A percentile compares a stretch with the other conserved stretches of the same genome.
Evolutionary conservation across 1,284 basidiomycete genomes (phyloP).

Genomic region (Boletus smithii): DNA sequence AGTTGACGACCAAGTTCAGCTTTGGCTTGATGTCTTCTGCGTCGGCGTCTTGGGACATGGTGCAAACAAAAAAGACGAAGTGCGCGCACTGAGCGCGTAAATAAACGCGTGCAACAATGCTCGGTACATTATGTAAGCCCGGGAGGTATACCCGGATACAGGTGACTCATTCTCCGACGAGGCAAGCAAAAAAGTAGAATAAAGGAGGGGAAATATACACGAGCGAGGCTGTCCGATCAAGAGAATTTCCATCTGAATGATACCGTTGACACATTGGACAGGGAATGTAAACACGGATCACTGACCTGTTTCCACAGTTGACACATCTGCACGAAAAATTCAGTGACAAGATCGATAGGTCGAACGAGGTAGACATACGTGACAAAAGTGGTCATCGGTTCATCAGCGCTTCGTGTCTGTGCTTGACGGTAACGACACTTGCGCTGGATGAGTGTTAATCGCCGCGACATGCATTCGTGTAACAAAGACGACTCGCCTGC

Average conservation of each 20-base stretch:
- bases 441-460: slow-evolving; percentile 44
- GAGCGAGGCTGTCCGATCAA: slow-evolving; percentile 30
- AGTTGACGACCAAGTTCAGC: slow-evolving; percentile 52
- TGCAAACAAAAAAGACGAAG: not conserved
- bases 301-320: slow-evolving; percentile 57
- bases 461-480: not conserved
- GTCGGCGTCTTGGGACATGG: slow-evolving; percentile 52
- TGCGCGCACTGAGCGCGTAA: slow-evolving; percentile 11
- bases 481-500: slow-evolving; percentile 45
- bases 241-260: slow-evolving; percentile 64
- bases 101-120: slow-evolving; percentile 12
- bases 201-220: slow-evolving; percentile 4
- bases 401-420: slow-evolving; percentile 92
- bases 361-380: slow-evolving; percentile 42
- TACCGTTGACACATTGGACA: slow-evolving; percentile 5
- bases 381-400: slow-evolving; percentile 88
- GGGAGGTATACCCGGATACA: no score
- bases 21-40: slow-evolving; percentile 67
- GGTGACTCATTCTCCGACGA: not conserved
- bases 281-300: slow-evolving; percentile 6
- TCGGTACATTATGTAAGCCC: slow-evolving; percentile 21
- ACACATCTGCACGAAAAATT: slow-evolving; percentile 42
- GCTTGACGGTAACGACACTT: slow-evolving; percentile 93
- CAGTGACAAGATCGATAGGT: not conserved
- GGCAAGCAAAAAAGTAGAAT: slow-evolving; percentile 7